Evolutionary conservation across 2,329 filamentous ascomycete genomes (phyloP).

Genomic region (Alternaria sp.): DNA sequence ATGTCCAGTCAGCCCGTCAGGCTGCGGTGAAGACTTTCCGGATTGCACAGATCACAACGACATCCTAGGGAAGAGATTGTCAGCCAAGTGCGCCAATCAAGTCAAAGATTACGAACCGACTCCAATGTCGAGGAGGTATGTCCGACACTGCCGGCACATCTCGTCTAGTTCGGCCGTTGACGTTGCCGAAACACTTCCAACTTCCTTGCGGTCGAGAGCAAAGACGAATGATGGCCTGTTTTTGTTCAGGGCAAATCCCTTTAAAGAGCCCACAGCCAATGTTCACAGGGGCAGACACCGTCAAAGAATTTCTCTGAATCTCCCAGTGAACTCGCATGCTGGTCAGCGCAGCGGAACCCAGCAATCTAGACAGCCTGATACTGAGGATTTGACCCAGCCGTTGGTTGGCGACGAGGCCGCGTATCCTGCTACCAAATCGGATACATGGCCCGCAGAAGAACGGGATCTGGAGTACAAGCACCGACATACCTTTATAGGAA

Average conservation of each 20-base stretch:
- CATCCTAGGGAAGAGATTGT: neutral
- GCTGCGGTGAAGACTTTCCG: neutral
- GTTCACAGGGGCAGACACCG: constrained; percentile 5
- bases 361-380: neutral
- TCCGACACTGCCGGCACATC: constrained; percentile 1
- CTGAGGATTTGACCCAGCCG: neutral
- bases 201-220: constrained; percentile 11
- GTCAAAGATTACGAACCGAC: neutral
- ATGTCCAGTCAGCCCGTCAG: neutral
- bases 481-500: constrained; percentile 45
- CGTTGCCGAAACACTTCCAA: neutral
- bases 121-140: constrained; percentile 1
- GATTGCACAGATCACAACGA: neutral
- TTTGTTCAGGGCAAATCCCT: constrained; percentile 17
- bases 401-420: neutral
- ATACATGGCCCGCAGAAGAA: constrained; percentile 16
- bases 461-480: constrained; percentile 41
- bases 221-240: constrained; percentile 21
- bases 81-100: neutral
- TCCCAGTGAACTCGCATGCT: constrained; percentile 17
- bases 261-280: neutral
- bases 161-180: constrained; percentile 1
- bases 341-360: neutral
- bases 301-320: constrained; percentile 23
- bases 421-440: neutral